These are phyloP conservation scores for Stachybotrys elegans DNA, from an alignment of 2,329 filamentous ascomycete genomes.

Conservation along the genomic window DNA sequence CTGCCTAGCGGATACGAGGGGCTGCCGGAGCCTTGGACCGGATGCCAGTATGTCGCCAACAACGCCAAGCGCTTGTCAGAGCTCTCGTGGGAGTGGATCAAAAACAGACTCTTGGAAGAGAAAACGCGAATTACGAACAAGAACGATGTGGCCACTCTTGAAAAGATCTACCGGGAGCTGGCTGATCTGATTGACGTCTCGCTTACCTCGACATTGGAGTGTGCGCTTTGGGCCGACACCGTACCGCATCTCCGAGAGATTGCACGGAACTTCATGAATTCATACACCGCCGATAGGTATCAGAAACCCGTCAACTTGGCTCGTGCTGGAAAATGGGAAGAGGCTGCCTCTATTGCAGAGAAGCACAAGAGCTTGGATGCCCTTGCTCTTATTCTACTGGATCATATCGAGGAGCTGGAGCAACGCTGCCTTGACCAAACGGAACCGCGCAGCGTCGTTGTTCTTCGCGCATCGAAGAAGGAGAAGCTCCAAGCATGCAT, in stretches of 20 bases:
- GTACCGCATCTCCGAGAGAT: constrained; percentile 38
- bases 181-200: constrained; percentile 50
- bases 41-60: constrained; percentile 56
- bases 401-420: constrained; percentile 41
- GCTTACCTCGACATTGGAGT: constrained; percentile 49
- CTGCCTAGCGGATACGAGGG: constrained; percentile 59
- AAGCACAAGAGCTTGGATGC: constrained; percentile 51
- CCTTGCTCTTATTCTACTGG: constrained; percentile 51
- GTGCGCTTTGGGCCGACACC: constrained; percentile 43
- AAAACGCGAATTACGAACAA: constrained; percentile 25
- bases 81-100: constrained; percentile 51
- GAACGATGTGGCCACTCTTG: constrained; percentile 35
- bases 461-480: constrained; percentile 33
- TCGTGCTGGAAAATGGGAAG: constrained; percentile 51
- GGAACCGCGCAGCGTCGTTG: constrained; percentile 20
- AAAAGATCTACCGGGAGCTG: constrained; percentile 41
- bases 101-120: constrained; percentile 32
- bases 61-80: constrained; percentile 57
- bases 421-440: constrained; percentile 17
- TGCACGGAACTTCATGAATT: constrained; percentile 39
- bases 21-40: constrained; percentile 83
- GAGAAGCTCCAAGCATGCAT: constrained; percentile 51
- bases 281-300: constrained; percentile 46
- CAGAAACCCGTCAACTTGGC: constrained; percentile 49
- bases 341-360: constrained; percentile 53